Base-by-base conservation (phyloP, 2,329 filamentous ascomycete species). In the Diaporthe aspalathi region DNA sequence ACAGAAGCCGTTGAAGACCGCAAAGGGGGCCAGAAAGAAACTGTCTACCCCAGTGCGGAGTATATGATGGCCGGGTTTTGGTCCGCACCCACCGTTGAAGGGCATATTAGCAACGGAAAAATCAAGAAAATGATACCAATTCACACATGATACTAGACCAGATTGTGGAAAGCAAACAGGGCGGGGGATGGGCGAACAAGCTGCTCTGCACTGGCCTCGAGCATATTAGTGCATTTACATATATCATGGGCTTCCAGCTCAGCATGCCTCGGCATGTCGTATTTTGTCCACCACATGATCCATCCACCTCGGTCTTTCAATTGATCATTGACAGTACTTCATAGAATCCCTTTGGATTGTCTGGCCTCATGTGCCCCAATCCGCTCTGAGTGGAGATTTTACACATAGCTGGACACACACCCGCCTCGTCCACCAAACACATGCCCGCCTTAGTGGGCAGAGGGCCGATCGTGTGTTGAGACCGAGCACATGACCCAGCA, bases 71-170 rank as follows among this genome's bases (percentile, higher is more conserved):
- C 20, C n/a, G 40, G 2, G 17, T 16, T 7, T 1, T 27, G 22
- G 29, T 35, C 29, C 29, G 8, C 35, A 24, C 12, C 38, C 7
- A n/a, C 50, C 5, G n/a, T 29, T 8, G 40, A 38, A 50, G 12
- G 22, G 22, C 32, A 60, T n/a, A 29, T 43, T 9, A 14, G 27
- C 43, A 29, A 40, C 52, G 24, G 65, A 68, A 8, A 50, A 53
- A 45, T 53, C 54, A 68, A 60, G 69, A 45, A 60, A 62, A 68
- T 66, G 69, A 73, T 73, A 71, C 65, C 69, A 54, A 24, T 32
- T 54, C 45, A 47, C 52, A 45, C 67, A 52, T 32, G 45, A 68
- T 70, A 35, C 22, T 20, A 67, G 38, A 49, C 27, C 29, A 62
- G 47, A 62, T 32, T 40, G 53, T 2, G 40, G 38, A 49, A 49